These are phyloP conservation scores for Casuarina cunninghamiana DNA, from an alignment of 306 rosid genomes.

Conservation along the genomic window DNA sequence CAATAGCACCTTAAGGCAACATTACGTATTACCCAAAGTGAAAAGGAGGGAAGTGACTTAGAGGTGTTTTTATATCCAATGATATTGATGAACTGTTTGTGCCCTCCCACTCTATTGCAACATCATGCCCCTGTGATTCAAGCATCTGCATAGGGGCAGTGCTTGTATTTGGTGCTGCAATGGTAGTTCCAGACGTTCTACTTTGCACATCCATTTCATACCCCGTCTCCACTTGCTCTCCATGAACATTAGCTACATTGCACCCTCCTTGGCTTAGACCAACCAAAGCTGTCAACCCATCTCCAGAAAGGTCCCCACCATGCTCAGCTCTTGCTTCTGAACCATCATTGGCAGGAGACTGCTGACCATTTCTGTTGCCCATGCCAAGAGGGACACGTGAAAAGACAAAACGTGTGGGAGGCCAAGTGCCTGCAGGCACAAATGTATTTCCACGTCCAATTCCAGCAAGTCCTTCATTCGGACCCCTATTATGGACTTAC, in stretches of 20 bases:
- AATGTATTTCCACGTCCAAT: slow-evolving; percentile 88
- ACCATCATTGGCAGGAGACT: slow-evolving; percentile 86
- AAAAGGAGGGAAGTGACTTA: slow-evolving; percentile 95
- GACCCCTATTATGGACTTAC: slow-evolving; percentile 90
- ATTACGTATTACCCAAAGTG: slow-evolving; percentile 79
- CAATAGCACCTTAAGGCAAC: slow-evolving; percentile 29
- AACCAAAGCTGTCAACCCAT: slow-evolving; percentile 96
- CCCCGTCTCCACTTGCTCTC: slow-evolving; percentile 70
- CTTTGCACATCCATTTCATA: slow-evolving; percentile 72
- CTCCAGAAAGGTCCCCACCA: slow-evolving; percentile 78
- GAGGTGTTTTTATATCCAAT: slow-evolving; percentile 93
- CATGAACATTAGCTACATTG: slow-evolving; percentile 52
- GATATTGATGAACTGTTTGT: slow-evolving; percentile 69
- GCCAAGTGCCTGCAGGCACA: slow-evolving; percentile 79
- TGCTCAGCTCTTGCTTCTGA: slow-evolving; percentile 82
- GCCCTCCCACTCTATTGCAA: slow-evolving; percentile 89
- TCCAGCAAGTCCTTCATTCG: slow-evolving; percentile 96
- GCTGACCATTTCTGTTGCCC: slow-evolving; percentile 87
- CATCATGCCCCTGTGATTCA: slow-evolving; percentile 68
- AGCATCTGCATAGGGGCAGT: slow-evolving; percentile 78
- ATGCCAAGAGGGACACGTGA: slow-evolving; percentile 87
- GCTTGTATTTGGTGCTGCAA: slow-evolving; percentile 70
- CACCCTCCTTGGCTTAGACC: slow-evolving; percentile 85
- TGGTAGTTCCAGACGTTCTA: slow-evolving; percentile 59
- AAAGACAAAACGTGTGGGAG: slow-evolving; percentile 93